Conservation (phyloP, 768 basidiomycete species). For the Sutorius australiensis region DNA sequence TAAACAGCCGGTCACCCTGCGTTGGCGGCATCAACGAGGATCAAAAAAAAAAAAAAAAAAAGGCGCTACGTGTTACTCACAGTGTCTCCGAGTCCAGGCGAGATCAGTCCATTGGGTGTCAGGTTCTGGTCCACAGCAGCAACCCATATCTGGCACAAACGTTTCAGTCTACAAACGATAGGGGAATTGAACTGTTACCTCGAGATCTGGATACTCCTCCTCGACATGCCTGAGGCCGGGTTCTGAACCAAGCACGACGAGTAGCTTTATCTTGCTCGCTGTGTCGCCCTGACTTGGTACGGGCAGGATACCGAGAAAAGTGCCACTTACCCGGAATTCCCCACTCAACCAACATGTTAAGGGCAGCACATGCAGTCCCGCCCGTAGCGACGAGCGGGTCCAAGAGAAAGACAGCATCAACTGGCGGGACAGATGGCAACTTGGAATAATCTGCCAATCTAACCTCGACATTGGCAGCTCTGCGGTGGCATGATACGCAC, state of each 20-base stretch:
- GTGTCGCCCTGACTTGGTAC: slow-evolving; percentile 4
- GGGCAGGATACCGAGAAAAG: neutral
- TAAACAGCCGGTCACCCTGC: slow-evolving; percentile 84
- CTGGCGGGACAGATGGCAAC: slow-evolving; percentile 67
- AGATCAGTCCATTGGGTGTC: slow-evolving; percentile 73
- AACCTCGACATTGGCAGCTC: neutral
- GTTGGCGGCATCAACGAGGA: slow-evolving; percentile 1
- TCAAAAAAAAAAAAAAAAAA: neutral
- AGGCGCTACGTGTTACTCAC: slow-evolving; percentile 41
- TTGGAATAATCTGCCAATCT: slow-evolving; percentile 76
- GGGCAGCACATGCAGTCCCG: slow-evolving; percentile 84
- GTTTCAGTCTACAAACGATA: neutral
- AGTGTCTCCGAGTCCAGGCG: slow-evolving; percentile 89
- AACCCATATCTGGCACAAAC: slow-evolving; percentile 66
- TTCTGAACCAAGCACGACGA: slow-evolving; percentile 77
- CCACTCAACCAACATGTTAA: slow-evolving; percentile 84
- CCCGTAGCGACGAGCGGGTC: slow-evolving; percentile 95
- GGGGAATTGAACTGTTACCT: slow-evolving; percentile 43
- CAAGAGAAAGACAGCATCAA: slow-evolving; percentile 83
- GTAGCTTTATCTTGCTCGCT: slow-evolving; percentile 74
- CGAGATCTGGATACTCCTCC: slow-evolving; percentile 68
- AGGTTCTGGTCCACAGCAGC: slow-evolving; percentile 75
- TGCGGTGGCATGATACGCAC: slow-evolving; percentile 37
- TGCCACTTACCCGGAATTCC: slow-evolving; percentile 58
- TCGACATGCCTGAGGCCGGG: slow-evolving; percentile 68